Evolutionary conservation across 2,329 filamentous ascomycete genomes (phyloP), one percentile per base, ranked within the genome.

Genomic region (Monosporascus sp.): DNA sequence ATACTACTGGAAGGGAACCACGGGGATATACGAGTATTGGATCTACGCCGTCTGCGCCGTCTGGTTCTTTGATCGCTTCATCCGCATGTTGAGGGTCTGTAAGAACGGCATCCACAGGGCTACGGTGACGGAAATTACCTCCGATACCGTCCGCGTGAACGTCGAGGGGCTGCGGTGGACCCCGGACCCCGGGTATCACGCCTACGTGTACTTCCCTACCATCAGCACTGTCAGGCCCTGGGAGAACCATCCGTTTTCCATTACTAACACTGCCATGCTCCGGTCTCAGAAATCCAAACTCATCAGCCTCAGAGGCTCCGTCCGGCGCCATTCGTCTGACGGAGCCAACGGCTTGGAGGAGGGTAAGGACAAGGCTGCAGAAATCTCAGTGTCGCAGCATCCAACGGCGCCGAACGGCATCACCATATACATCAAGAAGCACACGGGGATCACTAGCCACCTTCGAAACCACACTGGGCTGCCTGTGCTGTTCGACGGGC

Each of bases 231-330:
- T 64, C 56, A 65, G 69, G 8, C 59, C 66, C 0, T 82, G 79
- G 78, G 78, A 82, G 60, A 82, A 78, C 46, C 80, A 83, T 59
- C 79, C 79, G 0, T 82, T 83, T 59, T 79, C 76, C 1, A 60
- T 78, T 26, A 54, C 70, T 61, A 64, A 22, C 70, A 57, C 55
- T 22, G 31, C 50, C 7, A 37, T 52, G 52, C 52, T 57, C 7
- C 51, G 24, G 38, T 43, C 48, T 3, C 24, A 45, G 17, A 46
- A 37, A 19, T 41, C 17, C 24, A 46, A 26, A 36, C 36, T 40
- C 19, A 7, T n/a, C 37, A 40, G 49, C 34, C 19, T n/a, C 24
- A 36, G 37, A 22, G 14, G 19, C 27, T 36, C 40, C 20, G 3
- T 22, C 24, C 50, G 31, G 14, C 44, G n/a, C 19, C 19, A 19